Conservation (phyloP, 345 rosid genomes). For the Gossypium mustelinum region DNA sequence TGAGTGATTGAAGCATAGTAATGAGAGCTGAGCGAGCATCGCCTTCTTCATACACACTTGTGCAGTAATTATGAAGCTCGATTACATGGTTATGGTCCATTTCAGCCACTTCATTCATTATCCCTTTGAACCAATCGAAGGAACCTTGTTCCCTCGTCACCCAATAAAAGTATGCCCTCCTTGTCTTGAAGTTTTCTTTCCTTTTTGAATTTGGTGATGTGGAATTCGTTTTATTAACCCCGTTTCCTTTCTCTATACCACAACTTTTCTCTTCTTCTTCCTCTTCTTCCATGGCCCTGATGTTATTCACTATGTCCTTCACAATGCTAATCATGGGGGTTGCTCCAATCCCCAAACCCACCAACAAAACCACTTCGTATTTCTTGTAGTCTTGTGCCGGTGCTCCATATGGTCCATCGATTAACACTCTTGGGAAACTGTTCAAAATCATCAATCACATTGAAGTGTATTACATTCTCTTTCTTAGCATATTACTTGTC, state of each 20-base stretch:
- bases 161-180: slow-evolving; percentile 81
- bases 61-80: slow-evolving; percentile 72
- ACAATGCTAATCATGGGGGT: slow-evolving; percentile 89
- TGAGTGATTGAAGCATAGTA: slow-evolving; percentile 74
- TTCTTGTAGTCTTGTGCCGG: slow-evolving; percentile 88
- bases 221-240: slow-evolving; percentile 20
- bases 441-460: slow-evolving; percentile 8
- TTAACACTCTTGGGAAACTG: slow-evolving; percentile 72
- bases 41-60: slow-evolving; percentile 84
- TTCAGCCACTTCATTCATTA: slow-evolving; percentile 73
- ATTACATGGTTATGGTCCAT: slow-evolving; percentile 57
- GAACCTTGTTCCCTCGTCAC: slow-evolving; percentile 85
- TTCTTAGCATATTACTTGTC: neutral
- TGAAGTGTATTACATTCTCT: neutral
- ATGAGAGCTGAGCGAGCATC: slow-evolving; percentile 82
- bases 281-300: slow-evolving; percentile 46
- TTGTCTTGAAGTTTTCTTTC: slow-evolving; percentile 54
- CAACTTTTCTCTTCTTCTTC: slow-evolving; percentile 13
- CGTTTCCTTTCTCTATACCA: slow-evolving; percentile 39
- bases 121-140: slow-evolving; percentile 80
- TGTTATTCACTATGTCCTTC: slow-evolving; percentile 70
- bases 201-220: slow-evolving; percentile 28
- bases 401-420: slow-evolving; percentile 87
- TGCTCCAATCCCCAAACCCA: slow-evolving; percentile 85
- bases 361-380: slow-evolving; percentile 71